These are phyloP conservation scores for Fusarium piperis DNA, from an alignment of 2,329 filamentous ascomycete genomes.

Conservation along the genomic window DNA sequence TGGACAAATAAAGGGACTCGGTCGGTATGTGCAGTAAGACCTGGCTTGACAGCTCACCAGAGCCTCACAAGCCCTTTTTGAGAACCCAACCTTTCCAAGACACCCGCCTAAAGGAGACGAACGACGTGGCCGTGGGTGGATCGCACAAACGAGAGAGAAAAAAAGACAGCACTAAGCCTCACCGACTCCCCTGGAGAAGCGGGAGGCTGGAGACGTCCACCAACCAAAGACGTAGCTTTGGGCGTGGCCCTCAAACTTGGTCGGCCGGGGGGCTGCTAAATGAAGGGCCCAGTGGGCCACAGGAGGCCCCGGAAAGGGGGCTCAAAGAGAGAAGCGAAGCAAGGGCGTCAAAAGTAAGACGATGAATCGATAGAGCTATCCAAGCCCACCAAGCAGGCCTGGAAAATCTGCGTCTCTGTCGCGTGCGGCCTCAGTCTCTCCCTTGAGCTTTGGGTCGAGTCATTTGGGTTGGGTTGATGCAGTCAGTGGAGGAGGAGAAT, in stretches of 20 bases:
- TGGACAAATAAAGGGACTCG: conserved; percentile 18
- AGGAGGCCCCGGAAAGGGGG: conserved; percentile 23
- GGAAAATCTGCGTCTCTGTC: not conserved
- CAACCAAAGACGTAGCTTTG: conserved; percentile 4
- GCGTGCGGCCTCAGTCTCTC: not conserved
- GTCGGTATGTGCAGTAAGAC: conserved; percentile 14
- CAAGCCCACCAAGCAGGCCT: conserved; percentile 1
- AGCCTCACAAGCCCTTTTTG: conserved; percentile 34
- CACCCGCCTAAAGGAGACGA: conserved; percentile 32
- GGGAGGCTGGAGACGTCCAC: conserved; percentile 33
- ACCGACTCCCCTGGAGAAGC: conserved; percentile 32
- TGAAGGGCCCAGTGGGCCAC: conserved; percentile 28
- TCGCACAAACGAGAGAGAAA: conserved; percentile 10
- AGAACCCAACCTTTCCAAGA: conserved; percentile 20
- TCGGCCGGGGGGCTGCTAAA: conserved; percentile 14
- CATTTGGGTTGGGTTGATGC: conserved; percentile 10
- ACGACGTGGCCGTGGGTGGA: conserved; percentile 34
- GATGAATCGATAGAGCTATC: not conserved
- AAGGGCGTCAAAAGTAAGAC: not conserved
- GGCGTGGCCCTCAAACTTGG: conserved; percentile 3
- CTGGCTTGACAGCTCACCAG: conserved; percentile 29
- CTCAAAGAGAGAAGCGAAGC: not conserved
- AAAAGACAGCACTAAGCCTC: conserved; percentile 33
- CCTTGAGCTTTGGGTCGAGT: conserved; percentile 28
- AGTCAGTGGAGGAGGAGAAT: conserved; percentile 29